Evolutionary conservation across 805 yeast species (phyloP).

Genomic region (Saccharomycopsis sp.): DNA sequence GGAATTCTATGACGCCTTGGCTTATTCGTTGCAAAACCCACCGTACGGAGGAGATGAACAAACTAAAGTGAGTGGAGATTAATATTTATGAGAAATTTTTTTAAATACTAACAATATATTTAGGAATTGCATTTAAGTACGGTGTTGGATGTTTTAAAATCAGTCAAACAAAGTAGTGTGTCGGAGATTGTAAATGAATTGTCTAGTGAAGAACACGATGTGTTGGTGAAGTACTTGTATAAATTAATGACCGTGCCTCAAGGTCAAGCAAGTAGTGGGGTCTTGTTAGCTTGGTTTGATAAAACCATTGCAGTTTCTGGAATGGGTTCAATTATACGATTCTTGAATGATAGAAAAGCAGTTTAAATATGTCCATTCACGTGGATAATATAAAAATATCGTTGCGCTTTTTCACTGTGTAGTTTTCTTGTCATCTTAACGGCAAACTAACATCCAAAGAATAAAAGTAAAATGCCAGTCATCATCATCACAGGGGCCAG

Average conservation of each 20-base stretch:
- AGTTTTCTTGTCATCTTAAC: no score
- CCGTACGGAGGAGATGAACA: conserved; percentile 73
- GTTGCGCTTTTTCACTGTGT: no score
- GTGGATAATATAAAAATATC: background rate
- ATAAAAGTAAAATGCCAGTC: conserved; percentile 23
- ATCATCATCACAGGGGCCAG: conserved; percentile 42
- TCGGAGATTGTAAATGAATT: conserved; percentile 52
- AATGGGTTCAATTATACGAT: conserved; percentile 82
- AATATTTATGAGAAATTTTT: background rate
- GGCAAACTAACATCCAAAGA: background rate
- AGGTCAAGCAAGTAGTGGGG: conserved; percentile 83
- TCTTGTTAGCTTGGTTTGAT: conserved; percentile 85
- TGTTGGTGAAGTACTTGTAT: conserved; percentile 76
- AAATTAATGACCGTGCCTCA: conserved; percentile 73
- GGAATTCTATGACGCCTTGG: conserved; percentile 59
- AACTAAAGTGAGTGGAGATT: conserved; percentile 34
- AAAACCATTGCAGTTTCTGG: conserved; percentile 81
- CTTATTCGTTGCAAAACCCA: conserved; percentile 57
- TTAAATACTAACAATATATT: conserved; percentile 4
- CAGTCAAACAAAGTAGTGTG: conserved; percentile 63
- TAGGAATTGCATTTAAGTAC: conserved; percentile 35
- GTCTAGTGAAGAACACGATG: conserved; percentile 60
- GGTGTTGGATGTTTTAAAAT: conserved; percentile 66
- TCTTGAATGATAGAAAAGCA: conserved; percentile 77
- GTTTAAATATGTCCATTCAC: conserved; percentile 34